phyloP scores from a whole-genome alignment of 768 basidiomycete species.

The Amanita pallidorosea region DNA sequence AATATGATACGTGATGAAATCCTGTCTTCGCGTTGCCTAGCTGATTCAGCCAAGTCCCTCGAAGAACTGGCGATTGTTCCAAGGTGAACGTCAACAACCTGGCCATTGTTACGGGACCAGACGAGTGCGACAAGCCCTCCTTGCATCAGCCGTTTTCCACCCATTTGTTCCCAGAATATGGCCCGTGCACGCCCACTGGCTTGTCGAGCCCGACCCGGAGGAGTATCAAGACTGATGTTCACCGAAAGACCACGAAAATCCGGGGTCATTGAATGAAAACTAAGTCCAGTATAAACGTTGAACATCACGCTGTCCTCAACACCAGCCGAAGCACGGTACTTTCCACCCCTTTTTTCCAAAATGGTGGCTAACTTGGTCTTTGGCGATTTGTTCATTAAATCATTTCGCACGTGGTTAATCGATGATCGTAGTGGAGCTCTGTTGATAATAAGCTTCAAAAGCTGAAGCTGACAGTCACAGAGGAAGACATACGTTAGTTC shows the following conservation, averaged over 20 bases:
- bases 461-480: background rate
- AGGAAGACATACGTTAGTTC: constrained; percentile 44
- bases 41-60: constrained; percentile 27
- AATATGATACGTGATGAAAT: constrained; percentile 34
- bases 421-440: constrained; percentile 46
- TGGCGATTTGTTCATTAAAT: constrained; percentile 19
- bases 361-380: constrained; percentile 33
- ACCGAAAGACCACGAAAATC: constrained; percentile 31
- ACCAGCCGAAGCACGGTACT: constrained; percentile 34
- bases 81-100: constrained; percentile 26
- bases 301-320: constrained; percentile 43
- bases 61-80: constrained; percentile 27
- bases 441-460: background rate
- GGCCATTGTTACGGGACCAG: constrained; percentile 15
- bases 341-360: constrained; percentile 44
- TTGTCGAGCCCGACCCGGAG: constrained; percentile 34
- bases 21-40: constrained; percentile 15
- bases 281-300: constrained; percentile 48
- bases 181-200: constrained; percentile 19
- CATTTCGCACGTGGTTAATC: constrained; percentile 36
- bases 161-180: constrained; percentile 38
- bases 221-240: constrained; percentile 28
- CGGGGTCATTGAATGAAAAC: constrained; percentile 28
- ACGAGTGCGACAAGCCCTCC: constrained; percentile 46
- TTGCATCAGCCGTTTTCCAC: constrained; percentile 36